Evolutionary conservation across 2,329 filamentous ascomycete species (phyloP).

Genomic region (Alternaria triticina): DNA sequence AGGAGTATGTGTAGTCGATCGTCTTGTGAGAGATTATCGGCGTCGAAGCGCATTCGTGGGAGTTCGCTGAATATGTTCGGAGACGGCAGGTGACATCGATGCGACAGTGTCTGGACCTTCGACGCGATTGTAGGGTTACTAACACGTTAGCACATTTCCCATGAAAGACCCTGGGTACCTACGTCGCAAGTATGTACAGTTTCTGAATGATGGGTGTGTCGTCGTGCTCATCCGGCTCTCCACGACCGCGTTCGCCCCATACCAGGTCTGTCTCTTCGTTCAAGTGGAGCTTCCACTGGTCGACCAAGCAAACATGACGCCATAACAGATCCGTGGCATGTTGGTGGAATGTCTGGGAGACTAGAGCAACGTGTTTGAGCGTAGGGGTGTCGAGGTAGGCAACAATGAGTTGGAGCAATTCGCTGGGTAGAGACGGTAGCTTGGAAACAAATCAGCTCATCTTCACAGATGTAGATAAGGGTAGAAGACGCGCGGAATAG

Average conservation of each 20-base stretch:
- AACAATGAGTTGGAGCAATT: slow-evolving; percentile 52
- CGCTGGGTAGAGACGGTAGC: slow-evolving; percentile 49
- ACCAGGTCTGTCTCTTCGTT: slow-evolving; percentile 18
- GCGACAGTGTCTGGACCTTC: slow-evolving; percentile 52
- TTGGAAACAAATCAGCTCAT: slow-evolving; percentile 11
- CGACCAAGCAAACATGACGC: slow-evolving; percentile 50
- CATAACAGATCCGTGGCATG: slow-evolving; percentile 50
- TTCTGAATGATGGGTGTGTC: slow-evolving; percentile 54
- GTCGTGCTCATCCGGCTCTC: slow-evolving; percentile 39
- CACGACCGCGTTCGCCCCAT: slow-evolving; percentile 17
- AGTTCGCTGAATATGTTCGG: slow-evolving; percentile 55
- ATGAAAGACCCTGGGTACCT: slow-evolving; percentile 8
- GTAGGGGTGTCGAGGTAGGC: slow-evolving; percentile 38
- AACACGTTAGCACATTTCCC: slow-evolving; percentile 10
- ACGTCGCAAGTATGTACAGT: slow-evolving; percentile 51
- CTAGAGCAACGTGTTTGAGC: slow-evolving; percentile 42
- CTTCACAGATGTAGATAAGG: neutral
- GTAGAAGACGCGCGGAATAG: neutral
- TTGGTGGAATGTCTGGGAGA: slow-evolving; percentile 45
- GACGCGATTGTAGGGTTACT: slow-evolving; percentile 51
- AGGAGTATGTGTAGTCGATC: slow-evolving; percentile 49
- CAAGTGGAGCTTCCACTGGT: slow-evolving; percentile 44
- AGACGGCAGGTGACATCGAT: slow-evolving; percentile 55
- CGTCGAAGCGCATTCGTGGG: slow-evolving; percentile 49
- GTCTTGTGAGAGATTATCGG: slow-evolving; percentile 50